Conservation (phyloP, 371 early-diverging fungal species). For the Mortierella sp. region DNA sequence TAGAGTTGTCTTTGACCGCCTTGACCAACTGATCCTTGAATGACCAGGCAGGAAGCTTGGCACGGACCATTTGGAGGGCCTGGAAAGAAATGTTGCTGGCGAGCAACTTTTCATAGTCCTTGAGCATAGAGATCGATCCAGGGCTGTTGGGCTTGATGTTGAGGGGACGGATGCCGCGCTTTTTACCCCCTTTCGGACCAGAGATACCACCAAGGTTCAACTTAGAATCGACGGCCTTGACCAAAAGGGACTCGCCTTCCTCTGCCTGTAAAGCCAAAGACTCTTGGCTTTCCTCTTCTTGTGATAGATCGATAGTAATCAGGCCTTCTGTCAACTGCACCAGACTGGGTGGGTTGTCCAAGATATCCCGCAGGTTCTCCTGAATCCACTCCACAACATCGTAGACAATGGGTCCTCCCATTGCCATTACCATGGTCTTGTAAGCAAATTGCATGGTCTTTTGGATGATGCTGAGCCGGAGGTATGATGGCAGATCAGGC, state of each 20-base stretch:
- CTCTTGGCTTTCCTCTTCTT: constrained; percentile 42
- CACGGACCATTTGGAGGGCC: constrained; percentile 64
- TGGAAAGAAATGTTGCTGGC: constrained; percentile 64
- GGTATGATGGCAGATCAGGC: constrained; percentile 77
- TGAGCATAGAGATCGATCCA: constrained; percentile 45
- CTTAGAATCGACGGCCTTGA: constrained; percentile 24
- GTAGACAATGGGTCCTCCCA: constrained; percentile 81
- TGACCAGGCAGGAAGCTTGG: constrained; percentile 76
- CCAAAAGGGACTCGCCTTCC: constrained; percentile 17
- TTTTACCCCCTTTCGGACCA: constrained; percentile 21
- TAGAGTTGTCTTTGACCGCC: constrained; percentile 67
- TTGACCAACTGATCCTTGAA: constrained; percentile 71
- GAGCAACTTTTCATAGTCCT: constrained; percentile 49
- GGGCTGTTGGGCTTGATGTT: constrained; percentile 55
- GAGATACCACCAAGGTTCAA: neutral
- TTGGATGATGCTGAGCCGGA: constrained; percentile 76
- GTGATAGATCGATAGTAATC: constrained; percentile 41
- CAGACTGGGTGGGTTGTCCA: constrained; percentile 76
- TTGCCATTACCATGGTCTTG: constrained; percentile 56
- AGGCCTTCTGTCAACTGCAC: constrained; percentile 66
- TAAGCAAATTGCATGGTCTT: constrained; percentile 70
- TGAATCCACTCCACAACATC: constrained; percentile 80
- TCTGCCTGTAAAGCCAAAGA: constrained; percentile 23
- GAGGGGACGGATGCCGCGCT: constrained; percentile 15
- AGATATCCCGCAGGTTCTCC: constrained; percentile 66